These are phyloP conservation scores for Starmerella powellii DNA, from an alignment of 805 yeast genomes.

Conservation along the genomic window DNA sequence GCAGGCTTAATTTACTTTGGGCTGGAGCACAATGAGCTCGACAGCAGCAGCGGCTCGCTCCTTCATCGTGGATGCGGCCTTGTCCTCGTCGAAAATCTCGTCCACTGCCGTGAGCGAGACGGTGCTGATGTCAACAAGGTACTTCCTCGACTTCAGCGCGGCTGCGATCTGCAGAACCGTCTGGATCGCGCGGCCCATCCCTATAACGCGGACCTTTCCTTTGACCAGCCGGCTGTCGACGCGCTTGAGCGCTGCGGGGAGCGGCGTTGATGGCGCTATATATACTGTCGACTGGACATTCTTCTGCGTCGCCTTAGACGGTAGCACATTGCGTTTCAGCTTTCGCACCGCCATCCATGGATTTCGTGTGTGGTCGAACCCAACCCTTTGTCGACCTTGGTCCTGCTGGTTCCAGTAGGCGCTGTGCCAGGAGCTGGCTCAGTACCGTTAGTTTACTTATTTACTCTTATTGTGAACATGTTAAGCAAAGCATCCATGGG, in stretches of 20 bases:
- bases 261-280: constrained; percentile 58
- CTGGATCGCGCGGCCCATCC: constrained; percentile 65
- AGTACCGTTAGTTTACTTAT: too few species aligned
- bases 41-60: constrained; percentile 35
- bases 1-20: not conserved
- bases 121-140: constrained; percentile 49
- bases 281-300: constrained; percentile 29
- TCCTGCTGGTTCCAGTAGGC: not conserved
- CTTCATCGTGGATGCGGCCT: constrained; percentile 27
- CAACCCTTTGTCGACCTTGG: not conserved
- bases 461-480: not conserved
- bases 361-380: not conserved
- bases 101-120: constrained; percentile 59
- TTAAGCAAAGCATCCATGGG: too few species aligned
- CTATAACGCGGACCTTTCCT: constrained; percentile 45
- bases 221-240: constrained; percentile 41
- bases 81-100: constrained; percentile 36
- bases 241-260: constrained; percentile 57
- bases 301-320: constrained; percentile 4
- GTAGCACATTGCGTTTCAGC: constrained; percentile 11
- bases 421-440: too few species aligned
- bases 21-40: constrained; percentile 31
- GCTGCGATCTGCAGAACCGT: constrained; percentile 52
- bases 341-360: constrained; percentile 9
- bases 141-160: constrained; percentile 41